Evolutionary conservation across 2,329 filamentous ascomycete genomes (phyloP), one percentile per base, ranked within the genome.

Genomic region (Pseudogymnoascus sp.): DNA sequence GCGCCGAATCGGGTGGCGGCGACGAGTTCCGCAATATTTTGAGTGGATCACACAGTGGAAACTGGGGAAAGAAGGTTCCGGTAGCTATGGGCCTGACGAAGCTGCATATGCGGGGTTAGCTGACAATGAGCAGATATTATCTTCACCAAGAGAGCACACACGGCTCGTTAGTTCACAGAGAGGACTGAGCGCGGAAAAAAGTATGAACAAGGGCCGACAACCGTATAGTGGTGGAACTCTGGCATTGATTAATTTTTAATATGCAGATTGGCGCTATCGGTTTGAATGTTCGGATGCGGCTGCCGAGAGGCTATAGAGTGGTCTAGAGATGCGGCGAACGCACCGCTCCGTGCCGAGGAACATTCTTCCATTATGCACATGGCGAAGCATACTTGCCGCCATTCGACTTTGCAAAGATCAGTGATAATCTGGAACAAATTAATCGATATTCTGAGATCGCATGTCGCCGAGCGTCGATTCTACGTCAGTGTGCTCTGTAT

Each of bases 161-260:
- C 43, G 43, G 43, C 43, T 50, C 43, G 8, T 50, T 50, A 50
- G 25, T n/a, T 50, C 43, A 18, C 43, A 50, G 25, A 30, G 25
- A 18, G 43, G 43, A 50, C 43, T 50, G 43, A 30, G 43, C 43
- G 43, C 43, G 43, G 43, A 50, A 50, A 50, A 50, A 30, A 18
- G 43, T 50, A 50, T 50, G 43, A 12, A 50, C 43, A 50, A 50
- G 43, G 43, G 43, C 43, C 25, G 43, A 30, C 43, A 50, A 50
- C 43, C 43, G 43, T 50, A 50, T 15, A 50, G 43, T 50, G 43
- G 43, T 18, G 7, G 43, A 50, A 50, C 15, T 50, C 25, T 50
- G 43, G 43, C 43, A 50, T 50, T 50, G 43, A 50, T 50, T 50
- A 50, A 50, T 30, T 50, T 50, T 50, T 50, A 50, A 50, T 50